Base-by-base conservation (phyloP, 2,329 filamentous ascomycete genomes). In the Coniochaeta sp. region DNA sequence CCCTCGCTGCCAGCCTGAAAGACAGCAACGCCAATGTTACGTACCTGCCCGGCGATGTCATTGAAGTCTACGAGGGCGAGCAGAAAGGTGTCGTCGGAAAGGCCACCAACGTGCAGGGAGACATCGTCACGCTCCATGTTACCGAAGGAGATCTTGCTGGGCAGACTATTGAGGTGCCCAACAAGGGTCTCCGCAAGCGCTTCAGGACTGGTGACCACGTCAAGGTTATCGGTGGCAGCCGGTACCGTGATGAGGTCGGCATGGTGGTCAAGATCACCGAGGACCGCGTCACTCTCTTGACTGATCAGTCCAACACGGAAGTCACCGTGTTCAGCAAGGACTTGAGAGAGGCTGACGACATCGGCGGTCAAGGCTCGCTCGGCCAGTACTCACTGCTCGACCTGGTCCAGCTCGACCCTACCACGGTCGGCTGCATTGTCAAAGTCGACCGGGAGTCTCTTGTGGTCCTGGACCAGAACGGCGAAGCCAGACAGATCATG, bases 281-380 rank as follows among this genome's bases (percentile, higher is more conserved):
- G 62, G 95, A 99, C 72, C 88, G 90, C 43, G 92, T 99, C 61
- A 98, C 95, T 1, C 80, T 99, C 65, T 79, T 99, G 65, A 96
- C 91, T 56, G 95, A 99, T 75, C 91, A 95, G 72, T 95, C 86
- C 62, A 93, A 95, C 74, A 87, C 88, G 58, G 95, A 99, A 72
- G 92, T 99, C 67, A 97, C 93, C 0, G 95, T 99, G 36, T 99
- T 99, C 72, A 97, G 93, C 78, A 97, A 96, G 73, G 95, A 99
- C 76, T 77, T 99, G 62, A 86, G 96, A 66, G 91, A 96, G 73
- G 95, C 95, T 31, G 91, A 91, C 60, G 95, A 98, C 71, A 91
- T 92, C 67, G 93, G 92, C 64, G 92, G 91, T 17, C 88, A 93
- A 69, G 89, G 91, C 31, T 86, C 87, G 34, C 78, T 93, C n/a